A percentile compares a stretch with the other conserved stretches of the same genome.
Evolutionary conservation across 2,329 filamentous ascomycete genomes (phyloP).

Genomic region (Periconia digitata): DNA sequence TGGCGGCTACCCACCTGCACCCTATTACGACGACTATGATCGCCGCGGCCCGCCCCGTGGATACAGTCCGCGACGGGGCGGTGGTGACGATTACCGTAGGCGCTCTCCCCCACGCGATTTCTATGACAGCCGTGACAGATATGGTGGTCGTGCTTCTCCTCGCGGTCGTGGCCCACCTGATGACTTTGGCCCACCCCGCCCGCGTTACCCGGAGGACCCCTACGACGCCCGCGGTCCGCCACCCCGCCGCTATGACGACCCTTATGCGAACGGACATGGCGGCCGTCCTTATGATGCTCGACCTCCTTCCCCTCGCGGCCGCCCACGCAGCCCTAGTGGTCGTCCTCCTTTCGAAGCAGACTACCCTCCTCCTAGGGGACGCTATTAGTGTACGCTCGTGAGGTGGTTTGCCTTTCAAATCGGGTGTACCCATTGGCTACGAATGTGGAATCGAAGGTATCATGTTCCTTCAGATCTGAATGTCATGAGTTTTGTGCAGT

Average conservation of each 20-base stretch:
- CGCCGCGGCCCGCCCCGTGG: conserved; percentile 78
- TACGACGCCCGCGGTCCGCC: conserved; percentile 62
- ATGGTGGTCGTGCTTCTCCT: conserved; percentile 65
- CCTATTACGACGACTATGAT: conserved; percentile 71
- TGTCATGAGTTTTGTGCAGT: not conserved
- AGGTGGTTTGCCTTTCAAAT: too few species aligned
- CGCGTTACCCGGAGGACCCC: conserved; percentile 71
- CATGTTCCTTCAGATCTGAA: not conserved
- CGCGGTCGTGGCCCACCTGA: conserved; percentile 74
- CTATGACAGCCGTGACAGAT: conserved; percentile 71
- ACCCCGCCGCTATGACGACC: conserved; percentile 59
- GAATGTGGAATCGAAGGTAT: not conserved
- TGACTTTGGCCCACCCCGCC: conserved; percentile 67
- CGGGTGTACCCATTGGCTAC: too few species aligned
- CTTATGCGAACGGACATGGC: conserved; percentile 61
- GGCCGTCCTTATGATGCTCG: conserved; percentile 56
- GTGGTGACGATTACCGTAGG: conserved; percentile 76
- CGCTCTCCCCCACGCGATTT: conserved; percentile 79
- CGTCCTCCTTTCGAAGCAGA: conserved; percentile 59
- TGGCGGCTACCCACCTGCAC: conserved; percentile 59
- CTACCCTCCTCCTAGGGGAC: conserved; percentile 45
- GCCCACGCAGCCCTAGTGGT: conserved; percentile 57
- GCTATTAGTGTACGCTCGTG: conserved; percentile 22
- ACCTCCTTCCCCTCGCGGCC: conserved; percentile 45
- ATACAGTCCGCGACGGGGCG: conserved; percentile 74